Conservation (phyloP, 345 rosid species). For the Reutealis trisperma region DNA sequence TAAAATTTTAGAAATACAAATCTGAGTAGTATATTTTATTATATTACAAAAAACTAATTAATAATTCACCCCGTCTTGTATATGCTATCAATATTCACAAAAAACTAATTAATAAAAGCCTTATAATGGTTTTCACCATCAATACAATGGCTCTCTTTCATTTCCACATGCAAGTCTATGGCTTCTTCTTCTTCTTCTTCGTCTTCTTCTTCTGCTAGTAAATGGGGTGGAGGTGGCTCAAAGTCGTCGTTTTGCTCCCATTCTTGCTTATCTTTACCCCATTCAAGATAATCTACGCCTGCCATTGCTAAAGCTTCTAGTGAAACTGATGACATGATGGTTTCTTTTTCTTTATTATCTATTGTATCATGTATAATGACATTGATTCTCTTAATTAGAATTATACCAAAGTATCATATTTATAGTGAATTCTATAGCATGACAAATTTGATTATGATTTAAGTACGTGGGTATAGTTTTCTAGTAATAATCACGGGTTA, state of each 20-base stretch:
- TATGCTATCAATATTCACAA: too few relatives aligned
- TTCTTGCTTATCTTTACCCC: background rate
- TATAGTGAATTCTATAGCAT: background rate
- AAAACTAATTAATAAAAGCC: background rate
- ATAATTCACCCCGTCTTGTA: too few relatives aligned
- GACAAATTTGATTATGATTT: background rate
- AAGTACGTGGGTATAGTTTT: too few relatives aligned
- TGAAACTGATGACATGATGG: background rate
- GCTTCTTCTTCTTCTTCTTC: background rate
- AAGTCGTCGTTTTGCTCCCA: background rate
- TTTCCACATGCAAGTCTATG: background rate
- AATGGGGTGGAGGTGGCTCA: background rate
- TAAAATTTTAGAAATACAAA: too few relatives aligned
- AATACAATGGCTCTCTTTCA: background rate
- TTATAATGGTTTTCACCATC: background rate
- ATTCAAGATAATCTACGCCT: background rate
- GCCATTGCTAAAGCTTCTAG: slow-evolving; percentile 17
- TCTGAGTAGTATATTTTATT: too few relatives aligned
- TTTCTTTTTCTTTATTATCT: background rate
- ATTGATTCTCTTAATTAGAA: background rate
- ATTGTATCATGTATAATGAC: background rate
- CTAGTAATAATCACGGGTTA: background rate
- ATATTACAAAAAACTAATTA: too few relatives aligned
- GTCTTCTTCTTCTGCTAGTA: background rate
- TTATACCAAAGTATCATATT: background rate